Conservation (phyloP, 768 basidiomycete genomes). For the Mrakia blollopis region DNA sequence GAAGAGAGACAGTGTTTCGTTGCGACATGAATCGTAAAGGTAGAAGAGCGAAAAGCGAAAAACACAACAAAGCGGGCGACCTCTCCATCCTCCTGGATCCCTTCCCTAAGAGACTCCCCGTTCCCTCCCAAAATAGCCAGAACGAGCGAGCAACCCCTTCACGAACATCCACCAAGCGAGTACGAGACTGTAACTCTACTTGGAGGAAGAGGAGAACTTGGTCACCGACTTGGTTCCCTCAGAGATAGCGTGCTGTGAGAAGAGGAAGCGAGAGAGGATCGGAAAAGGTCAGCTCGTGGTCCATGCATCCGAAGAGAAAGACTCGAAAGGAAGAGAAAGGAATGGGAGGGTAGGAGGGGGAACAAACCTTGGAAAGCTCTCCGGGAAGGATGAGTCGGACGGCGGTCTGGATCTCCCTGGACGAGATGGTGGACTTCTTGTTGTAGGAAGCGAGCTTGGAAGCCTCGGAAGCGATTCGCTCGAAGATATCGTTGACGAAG, state of each 20-base stretch:
- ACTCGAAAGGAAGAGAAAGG: background rate
- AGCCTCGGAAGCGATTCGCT: conserved; percentile 82
- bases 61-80: background rate
- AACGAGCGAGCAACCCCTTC: background rate
- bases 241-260: too few relatives aligned
- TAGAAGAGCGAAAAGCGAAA: too few relatives aligned
- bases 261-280: background rate
- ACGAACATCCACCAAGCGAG: background rate
- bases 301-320: too few relatives aligned
- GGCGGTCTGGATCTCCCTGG: conserved; percentile 94
- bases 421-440: conserved; percentile 97
- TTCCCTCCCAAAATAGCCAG: too few relatives aligned
- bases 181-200: background rate
- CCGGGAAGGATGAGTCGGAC: conserved; percentile 95
- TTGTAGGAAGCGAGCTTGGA: conserved; percentile 95
- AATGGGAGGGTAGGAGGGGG: background rate
- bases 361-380: conserved; percentile 71
- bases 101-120: background rate
- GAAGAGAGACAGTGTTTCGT: background rate
- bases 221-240: conserved; percentile 92
- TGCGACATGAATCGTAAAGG: too few relatives aligned
- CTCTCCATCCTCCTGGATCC: background rate
- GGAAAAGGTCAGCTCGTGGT: background rate
- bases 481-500: conserved; percentile 93
- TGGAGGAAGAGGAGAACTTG: conserved; percentile 42